Base-by-base conservation (phyloP, 768 basidiomycete genomes). In the Pleurotus citrinopileatus region DNA sequence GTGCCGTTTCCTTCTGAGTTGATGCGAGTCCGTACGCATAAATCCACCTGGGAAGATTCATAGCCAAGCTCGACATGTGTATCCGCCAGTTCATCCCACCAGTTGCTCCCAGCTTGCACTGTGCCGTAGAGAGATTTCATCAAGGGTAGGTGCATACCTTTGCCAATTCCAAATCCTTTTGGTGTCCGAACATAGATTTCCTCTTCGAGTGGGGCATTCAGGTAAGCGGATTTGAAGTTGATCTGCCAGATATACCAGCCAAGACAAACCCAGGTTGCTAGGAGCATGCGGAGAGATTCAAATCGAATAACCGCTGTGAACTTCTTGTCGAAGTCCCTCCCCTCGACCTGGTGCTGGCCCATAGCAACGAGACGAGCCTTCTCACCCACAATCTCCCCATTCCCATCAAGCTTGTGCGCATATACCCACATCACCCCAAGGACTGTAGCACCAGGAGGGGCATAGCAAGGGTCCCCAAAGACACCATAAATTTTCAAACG, bases 161-260 rank as follows among this genome's bases (percentile, higher is more conserved):
- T 26, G 2, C 29, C 28, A 5, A 12, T 17, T n/a, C 15, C n/a
- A 5, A 37, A 52, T 8, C 50, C 50, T 37, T 20, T 23, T 1
- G 69, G 70, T 17, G 61, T 59, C 22, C 61, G 28, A 66, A 77
- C 70, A 58, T 69, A 77, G 43, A 76, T 69, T 3, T 56, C 42
- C 36, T 62, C 58, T 4, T 55, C 29, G 17, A 55, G 45, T 28
- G 46, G 29, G 53, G 60, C 55, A 23, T 65, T 64, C 2, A 73
- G 64, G 2, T 68, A 59, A 1, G 57, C 54, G 1, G 57, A 53
- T 12, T 58, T 54, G 34, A 75, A 63, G 57, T 76, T 69, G 8
- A 72, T 56, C 26, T 54, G 59, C 40, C 44, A 32, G 12, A 58
- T 51, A 10, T 55, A 36, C 28, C 17, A 44, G 17, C 55, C 32